Evolutionary conservation across 139 green algal genomes (phyloP).

Genomic region (Tetratostichococcus sp.): DNA sequence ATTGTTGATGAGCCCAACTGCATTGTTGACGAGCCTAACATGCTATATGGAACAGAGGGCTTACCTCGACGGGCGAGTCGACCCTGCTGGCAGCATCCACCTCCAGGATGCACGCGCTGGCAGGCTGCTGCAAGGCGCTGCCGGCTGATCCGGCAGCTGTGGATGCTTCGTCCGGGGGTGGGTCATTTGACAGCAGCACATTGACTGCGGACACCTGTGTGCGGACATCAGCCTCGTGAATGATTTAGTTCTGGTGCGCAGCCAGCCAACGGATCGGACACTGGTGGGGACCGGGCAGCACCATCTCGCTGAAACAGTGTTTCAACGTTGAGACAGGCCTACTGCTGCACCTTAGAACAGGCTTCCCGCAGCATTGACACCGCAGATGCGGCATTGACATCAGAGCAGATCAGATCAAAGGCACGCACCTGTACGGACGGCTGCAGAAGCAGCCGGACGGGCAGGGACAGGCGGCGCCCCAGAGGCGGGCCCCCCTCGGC

Average conservation of each 20-base stretch:
- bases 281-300: no score
- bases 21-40: no score
- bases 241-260: not conserved
- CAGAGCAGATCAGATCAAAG: no score
- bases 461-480: constrained; percentile 16
- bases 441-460: constrained; percentile 21
- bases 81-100: constrained; percentile 13
- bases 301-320: not conserved
- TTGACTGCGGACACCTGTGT: not conserved
- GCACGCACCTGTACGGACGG: constrained; percentile 25
- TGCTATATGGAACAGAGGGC: not conserved
- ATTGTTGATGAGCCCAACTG: no score
- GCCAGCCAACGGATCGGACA: not conserved
- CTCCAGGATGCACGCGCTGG: constrained; percentile 23
- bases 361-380: not conserved
- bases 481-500: not conserved
- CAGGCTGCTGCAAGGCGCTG: not conserved
- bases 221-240: not conserved
- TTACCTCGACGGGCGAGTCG: constrained; percentile 17
- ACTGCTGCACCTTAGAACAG: no score
- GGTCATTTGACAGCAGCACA: not conserved
- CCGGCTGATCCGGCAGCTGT: not conserved
- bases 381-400: not conserved
- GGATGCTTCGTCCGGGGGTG: not conserved
- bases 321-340: no score